Percentiles rank a stretch among this genome's conserved stretches.
These are phyloP conservation scores for Plasmodium gonderi DNA, from an alignment of 169 alveolate genomes.

Conservation along the genomic window DNA sequence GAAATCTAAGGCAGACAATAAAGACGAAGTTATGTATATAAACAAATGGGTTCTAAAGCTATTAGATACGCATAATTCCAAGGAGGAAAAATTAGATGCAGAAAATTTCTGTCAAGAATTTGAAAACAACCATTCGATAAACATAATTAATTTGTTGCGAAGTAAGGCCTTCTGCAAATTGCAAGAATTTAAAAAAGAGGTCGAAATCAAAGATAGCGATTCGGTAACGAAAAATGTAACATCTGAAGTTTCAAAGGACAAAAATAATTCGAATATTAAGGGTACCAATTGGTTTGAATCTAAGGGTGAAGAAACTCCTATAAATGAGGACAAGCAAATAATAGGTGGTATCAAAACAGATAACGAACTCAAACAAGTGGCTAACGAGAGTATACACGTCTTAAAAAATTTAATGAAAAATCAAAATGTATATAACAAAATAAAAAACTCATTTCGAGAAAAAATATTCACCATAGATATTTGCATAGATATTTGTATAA, in stretches of 20 bases:
- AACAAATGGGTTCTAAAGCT: conserved; percentile 69
- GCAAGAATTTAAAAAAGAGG: conserved; percentile 61
- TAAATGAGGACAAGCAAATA: not conserved
- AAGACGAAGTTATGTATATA: conserved; percentile 68
- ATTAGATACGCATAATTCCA: conserved; percentile 44
- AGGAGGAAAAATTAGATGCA: conserved; percentile 67
- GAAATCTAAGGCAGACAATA: conserved; percentile 38
- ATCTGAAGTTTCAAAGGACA: too few relatives aligned
- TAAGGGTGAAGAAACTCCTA: too few relatives aligned
- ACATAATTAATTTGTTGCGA: conserved; percentile 64
- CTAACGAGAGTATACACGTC: conserved; percentile 67
- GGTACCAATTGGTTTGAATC: too few relatives aligned
- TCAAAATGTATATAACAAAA: conserved; percentile 69
- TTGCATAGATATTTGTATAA: conserved; percentile 62
- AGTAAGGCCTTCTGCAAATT: conserved; percentile 69
- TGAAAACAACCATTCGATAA: conserved; percentile 63
- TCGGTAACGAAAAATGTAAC: too few relatives aligned
- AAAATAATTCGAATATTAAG: too few relatives aligned
- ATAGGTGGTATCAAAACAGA: not conserved
- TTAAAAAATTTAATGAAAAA: conserved; percentile 71
- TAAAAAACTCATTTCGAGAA: conserved; percentile 68
- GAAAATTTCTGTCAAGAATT: conserved; percentile 59
- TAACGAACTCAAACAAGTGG: conserved; percentile 59
- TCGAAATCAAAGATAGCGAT: conserved; percentile 15
- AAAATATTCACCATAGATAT: conserved; percentile 69